A percentile compares a stretch with the other conserved stretches of the same genome.
Conservation (phyloP, 176 grass and related monocot species). For the Zizania latifolia region DNA sequence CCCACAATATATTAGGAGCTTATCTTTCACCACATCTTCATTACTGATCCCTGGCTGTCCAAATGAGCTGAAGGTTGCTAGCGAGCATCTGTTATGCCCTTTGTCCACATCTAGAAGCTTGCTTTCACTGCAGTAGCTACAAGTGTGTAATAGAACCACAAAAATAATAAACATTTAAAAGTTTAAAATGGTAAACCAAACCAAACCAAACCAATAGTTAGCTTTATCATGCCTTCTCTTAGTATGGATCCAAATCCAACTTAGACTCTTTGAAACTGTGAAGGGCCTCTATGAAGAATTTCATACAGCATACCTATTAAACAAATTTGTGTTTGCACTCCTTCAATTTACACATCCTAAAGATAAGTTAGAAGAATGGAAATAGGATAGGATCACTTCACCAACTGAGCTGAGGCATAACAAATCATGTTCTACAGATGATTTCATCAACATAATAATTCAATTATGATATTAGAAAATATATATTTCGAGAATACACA, state of each 20-base stretch:
- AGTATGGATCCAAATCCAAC: too few species aligned
- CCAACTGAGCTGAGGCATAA: not conserved
- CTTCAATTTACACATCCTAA: not conserved
- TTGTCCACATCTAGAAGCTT: conserved; percentile 26
- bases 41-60: conserved; percentile 29
- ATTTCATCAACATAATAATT: not conserved
- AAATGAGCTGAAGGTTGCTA: conserved; percentile 46
- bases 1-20: conserved; percentile 67
- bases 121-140: conserved; percentile 21
- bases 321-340: not conserved
- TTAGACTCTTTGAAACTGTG: not conserved
- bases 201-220: too few species aligned
- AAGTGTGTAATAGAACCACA: not conserved
- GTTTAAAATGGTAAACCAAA: conserved; percentile 11
- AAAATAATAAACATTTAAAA: not conserved
- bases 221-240: too few species aligned
- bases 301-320: not conserved
- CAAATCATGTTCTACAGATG: not conserved
- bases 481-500: conserved; percentile 57
- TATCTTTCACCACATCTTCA: conserved; percentile 34
- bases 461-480: not conserved
- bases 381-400: not conserved
- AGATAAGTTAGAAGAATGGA: not conserved
- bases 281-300: not conserved
- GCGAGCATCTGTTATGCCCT: conserved; percentile 9